These are phyloP conservation scores for Populus simonii DNA, from an alignment of 345 rosid genomes.

Conservation along the genomic window DNA sequence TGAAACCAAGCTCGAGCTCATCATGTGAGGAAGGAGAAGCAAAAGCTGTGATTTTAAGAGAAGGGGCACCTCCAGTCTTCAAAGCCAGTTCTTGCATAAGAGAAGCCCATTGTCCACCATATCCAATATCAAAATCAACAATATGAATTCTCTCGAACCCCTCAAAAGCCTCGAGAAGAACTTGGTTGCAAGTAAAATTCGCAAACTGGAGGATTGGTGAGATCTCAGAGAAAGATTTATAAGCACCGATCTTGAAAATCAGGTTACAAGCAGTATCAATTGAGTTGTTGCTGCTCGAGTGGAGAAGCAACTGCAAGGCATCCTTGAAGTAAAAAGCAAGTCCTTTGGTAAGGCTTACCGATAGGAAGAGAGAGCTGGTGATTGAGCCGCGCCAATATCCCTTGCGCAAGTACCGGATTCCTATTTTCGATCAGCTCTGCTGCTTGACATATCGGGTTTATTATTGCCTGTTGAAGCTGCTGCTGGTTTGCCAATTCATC, in stretches of 20 bases:
- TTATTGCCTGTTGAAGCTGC: constrained; percentile 66
- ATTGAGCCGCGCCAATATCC: constrained; percentile 99
- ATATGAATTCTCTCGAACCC: constrained; percentile 68
- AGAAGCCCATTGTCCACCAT: constrained; percentile 94
- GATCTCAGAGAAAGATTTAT: constrained; percentile 77
- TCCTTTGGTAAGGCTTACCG: constrained; percentile 77
- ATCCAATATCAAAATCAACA: constrained; percentile 81
- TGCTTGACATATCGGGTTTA: constrained; percentile 74
- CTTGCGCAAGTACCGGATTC: constrained; percentile 85
- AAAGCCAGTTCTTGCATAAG: constrained; percentile 82
- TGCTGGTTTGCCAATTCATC: constrained; percentile 60
- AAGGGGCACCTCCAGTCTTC: constrained; percentile 49
- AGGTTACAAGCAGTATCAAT: constrained; percentile 35
- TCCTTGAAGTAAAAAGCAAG: constrained; percentile 74
- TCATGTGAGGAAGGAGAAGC: constrained; percentile 54
- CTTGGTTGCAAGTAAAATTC: constrained; percentile 84
- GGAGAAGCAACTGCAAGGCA: constrained; percentile 62
- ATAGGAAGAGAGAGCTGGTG: constrained; percentile 76
- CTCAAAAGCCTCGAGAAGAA: constrained; percentile 62
- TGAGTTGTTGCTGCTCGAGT: constrained; percentile 19
- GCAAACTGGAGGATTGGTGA: constrained; percentile 83
- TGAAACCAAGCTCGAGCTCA: constrained; percentile 64
- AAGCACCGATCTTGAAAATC: constrained; percentile 76
- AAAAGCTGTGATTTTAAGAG: constrained; percentile 65
- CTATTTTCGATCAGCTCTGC: constrained; percentile 86